These are phyloP conservation scores for Aspergillus aculeatinus DNA, from an alignment of 2,329 filamentous ascomycete species.

Conservation along the genomic window DNA sequence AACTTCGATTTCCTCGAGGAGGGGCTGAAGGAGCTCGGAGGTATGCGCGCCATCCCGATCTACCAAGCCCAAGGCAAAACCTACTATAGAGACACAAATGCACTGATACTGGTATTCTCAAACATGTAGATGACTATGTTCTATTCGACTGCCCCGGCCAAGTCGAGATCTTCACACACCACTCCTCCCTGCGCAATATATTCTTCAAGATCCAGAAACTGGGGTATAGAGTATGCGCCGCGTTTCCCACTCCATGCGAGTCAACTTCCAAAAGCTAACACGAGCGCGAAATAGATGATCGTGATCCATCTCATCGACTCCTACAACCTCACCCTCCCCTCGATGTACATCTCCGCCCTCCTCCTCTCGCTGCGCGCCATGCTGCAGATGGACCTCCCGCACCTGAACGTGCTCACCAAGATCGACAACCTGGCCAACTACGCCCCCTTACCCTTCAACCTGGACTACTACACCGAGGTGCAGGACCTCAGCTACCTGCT, in stretches of 20 bases:
- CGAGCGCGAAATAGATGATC: constrained; percentile 64
- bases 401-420: constrained; percentile 94
- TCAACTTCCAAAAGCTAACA: too few species aligned
- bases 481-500: constrained; percentile 86
- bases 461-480: constrained; percentile 96
- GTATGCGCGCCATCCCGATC: constrained; percentile 37
- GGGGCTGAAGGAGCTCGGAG: constrained; percentile 71
- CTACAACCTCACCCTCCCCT: constrained; percentile 88
- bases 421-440: constrained; percentile 91
- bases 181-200: constrained; percentile 86
- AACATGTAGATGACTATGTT: constrained; percentile 71
- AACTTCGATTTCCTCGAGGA: constrained; percentile 91
- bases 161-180: constrained; percentile 95
- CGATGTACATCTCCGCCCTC: constrained; percentile 90
- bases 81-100: neutral
- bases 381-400: constrained; percentile 96
- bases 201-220: constrained; percentile 87
- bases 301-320: constrained; percentile 92
- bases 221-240: constrained; percentile 74
- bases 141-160: constrained; percentile 96
- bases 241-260: neutral
- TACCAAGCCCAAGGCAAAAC: too few species aligned
- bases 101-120: neutral
- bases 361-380: constrained; percentile 91
- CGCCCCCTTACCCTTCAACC: constrained; percentile 84